Evolutionary conservation across 352 stramenopile species (phyloP), one percentile per base, ranked within the genome.

Genomic region (Detonula confervacea): DNA sequence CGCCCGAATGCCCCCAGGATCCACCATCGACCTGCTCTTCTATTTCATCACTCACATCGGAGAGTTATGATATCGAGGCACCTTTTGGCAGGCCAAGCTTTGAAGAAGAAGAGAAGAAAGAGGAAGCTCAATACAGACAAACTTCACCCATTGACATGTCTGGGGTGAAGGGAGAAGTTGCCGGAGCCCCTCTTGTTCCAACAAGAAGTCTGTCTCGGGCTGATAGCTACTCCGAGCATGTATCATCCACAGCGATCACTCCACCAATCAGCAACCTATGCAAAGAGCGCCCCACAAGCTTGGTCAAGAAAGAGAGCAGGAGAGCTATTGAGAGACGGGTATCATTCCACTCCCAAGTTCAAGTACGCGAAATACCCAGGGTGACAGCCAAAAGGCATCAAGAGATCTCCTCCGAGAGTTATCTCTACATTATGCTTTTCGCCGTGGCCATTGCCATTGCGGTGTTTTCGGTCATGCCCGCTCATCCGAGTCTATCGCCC

Each of bases 361-460:
- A 65, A 47, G 59, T 81, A 8, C 33, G 42, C 33, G 18, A 70
- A 59, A 78, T 78, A 14, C 56, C 69, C 7, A 20, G 30, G n/a
- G 16, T 59, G 27, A 39, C 25, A 37, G 35, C 25, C 55, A 65
- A 24, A 54, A 66, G n/a, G n/a, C 25, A 35, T 63, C 7, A 46
- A 29, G 37, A 33, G 55, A 18, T 62, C 2, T 72, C 62, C 0
- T 63, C 51, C 4, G 70, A 80, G 35, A 73, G 52, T 18, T 80
- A 73, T 69, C 56, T 84, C 12, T 84, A 80, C 39, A n/a, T 77
- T 14, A 81, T 85, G 77, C 42, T 85, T 18, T 35, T 78, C n/a
- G 18, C 49, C 39, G 66, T 81, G 25, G 77, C 60, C 2, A 62
- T 73, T 39, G 42, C 54, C 11, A 85, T 85, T 60, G 59, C 47